Evolutionary conservation across 1,284 basidiomycete species (phyloP).

Genomic region (Moesziomyces sp.): DNA sequence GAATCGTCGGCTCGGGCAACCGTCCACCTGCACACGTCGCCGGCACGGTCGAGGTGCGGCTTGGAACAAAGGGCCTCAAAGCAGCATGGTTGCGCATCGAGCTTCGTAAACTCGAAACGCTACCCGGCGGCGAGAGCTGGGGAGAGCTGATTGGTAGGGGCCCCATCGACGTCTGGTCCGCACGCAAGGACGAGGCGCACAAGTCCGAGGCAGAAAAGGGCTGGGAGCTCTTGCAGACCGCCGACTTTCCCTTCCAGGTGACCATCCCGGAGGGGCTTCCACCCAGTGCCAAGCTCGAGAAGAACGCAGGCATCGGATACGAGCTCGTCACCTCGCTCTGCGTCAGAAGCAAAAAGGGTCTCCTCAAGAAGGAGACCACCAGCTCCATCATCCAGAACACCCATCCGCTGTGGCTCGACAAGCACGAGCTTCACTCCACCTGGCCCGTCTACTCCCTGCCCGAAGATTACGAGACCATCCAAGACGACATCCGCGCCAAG

Average conservation of each 20-base stretch:
- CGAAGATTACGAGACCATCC: conserved; percentile 47
- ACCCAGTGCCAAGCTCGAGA: conserved; percentile 61
- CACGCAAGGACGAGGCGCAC: conserved; percentile 34
- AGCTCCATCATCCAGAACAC: conserved; percentile 60
- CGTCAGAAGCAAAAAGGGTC: conserved; percentile 53
- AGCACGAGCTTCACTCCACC: conserved; percentile 65
- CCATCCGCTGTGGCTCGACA: conserved; percentile 60
- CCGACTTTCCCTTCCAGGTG: conserved; percentile 59
- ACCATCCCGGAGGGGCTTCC: conserved; percentile 63
- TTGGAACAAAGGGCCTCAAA: conserved; percentile 59
- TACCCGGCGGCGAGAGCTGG: conserved; percentile 64
- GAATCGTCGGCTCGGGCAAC: conserved; percentile 52
- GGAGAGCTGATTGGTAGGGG: conserved; percentile 64
- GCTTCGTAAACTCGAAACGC: conserved; percentile 63
- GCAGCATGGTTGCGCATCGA: conserved; percentile 66
- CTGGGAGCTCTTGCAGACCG: conserved; percentile 53
- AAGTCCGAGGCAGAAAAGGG: conserved; percentile 48
- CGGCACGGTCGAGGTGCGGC: conserved; percentile 59
- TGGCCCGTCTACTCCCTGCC: conserved; percentile 63
- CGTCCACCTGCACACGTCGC: conserved; percentile 61
- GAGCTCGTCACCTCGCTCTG: conserved; percentile 64
- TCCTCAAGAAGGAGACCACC: conserved; percentile 48
- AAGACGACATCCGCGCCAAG: conserved; percentile 52
- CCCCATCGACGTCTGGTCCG: conserved; percentile 63
- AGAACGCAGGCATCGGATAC: conserved; percentile 61